These are phyloP conservation scores for Suhomyces pyralidae DNA, from an alignment of 805 yeast genomes.

Conservation along the genomic window DNA sequence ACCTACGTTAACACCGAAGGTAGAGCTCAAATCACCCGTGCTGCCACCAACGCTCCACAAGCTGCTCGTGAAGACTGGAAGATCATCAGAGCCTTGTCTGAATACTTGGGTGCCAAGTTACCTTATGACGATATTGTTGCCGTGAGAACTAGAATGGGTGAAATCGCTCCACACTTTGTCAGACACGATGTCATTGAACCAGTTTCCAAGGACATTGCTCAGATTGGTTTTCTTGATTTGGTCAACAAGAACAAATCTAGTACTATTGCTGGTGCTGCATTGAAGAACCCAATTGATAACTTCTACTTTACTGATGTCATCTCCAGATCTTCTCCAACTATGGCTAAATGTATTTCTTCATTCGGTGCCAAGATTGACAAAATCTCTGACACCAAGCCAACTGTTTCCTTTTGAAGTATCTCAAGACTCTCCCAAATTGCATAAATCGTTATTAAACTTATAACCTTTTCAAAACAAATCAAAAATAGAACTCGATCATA, in stretches of 20 bases:
- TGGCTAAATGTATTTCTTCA: conserved; percentile 80
- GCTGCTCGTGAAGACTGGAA: conserved; percentile 92
- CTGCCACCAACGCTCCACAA: conserved; percentile 86
- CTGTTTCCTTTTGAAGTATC: conserved; percentile 28
- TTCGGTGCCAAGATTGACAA: conserved; percentile 68
- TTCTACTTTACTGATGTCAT: conserved; percentile 87
- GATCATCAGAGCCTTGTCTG: conserved; percentile 77
- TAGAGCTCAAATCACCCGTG: conserved; percentile 78
- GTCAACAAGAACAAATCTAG: conserved; percentile 38
- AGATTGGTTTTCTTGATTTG: conserved; percentile 52
- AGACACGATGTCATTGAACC: conserved; percentile 75
- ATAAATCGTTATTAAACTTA: conserved; percentile 8
- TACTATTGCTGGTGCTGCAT: conserved; percentile 40
- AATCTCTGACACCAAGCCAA: conserved; percentile 46
- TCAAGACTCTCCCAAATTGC: conserved; percentile 6
- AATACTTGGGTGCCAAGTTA: conserved; percentile 64
- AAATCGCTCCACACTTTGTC: conserved; percentile 77
- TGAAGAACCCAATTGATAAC: conserved; percentile 73
- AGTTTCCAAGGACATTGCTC: conserved; percentile 53
- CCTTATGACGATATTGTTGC: conserved; percentile 74
- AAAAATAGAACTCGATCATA: not conserved
- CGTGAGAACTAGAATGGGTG: conserved; percentile 65
- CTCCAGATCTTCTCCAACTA: conserved; percentile 82
- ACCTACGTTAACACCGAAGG: conserved; percentile 90
- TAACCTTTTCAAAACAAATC: not conserved